Evolutionary conservation across 805 yeast genomes (phyloP), one percentile per base, ranked within the genome.

Genomic region (Barnettozyma pratensis): DNA sequence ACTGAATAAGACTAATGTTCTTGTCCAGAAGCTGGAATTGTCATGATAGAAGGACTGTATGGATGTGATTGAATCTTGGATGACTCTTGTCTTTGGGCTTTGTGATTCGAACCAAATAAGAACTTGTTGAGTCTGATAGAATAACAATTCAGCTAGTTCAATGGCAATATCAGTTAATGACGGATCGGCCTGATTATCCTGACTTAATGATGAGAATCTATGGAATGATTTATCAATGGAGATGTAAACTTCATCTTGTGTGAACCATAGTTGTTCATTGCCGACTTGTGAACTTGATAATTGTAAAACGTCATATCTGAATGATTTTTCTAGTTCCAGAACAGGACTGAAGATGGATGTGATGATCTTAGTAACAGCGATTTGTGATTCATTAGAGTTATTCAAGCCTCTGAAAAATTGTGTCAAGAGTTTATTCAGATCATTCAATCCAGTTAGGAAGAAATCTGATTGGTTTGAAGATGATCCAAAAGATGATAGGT

Each of bases 11-110:
- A 83, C 73, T 48, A 88, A 65, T 4, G 75, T 70, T 26, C 71
- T 67, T 10, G 85, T 77, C 96, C 96, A 90, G 10, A 66, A 50
- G 1, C 64, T 66, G 7, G 72, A 64, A 45, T 65, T 60, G 10
- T 65, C 62, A 7, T 48, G 49, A 41, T 62, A 68, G 28, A 59
- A 56, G 0, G 56, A 41, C 25, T 54, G 52, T 30, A 45, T 59
- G 41, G 53, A 50, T 28, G 51, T 55, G 7, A 57, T 39, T 1
- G 47, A 35, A 3, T 55, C 61, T 35, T 60, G 59, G 42, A 56
- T 47, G 4, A 42, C 52, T 48, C 60, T 51, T 5, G 57, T 45
- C 47, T 61, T 58, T 40, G 56, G 48, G 0, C 51, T 41, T 39
- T 56, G 60, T 6, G 47, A 39, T 14, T 56, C 53, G 32, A 60